Conservation (phyloP, 495 filamentous ascomycete species). For the Xylaria telfairii region DNA sequence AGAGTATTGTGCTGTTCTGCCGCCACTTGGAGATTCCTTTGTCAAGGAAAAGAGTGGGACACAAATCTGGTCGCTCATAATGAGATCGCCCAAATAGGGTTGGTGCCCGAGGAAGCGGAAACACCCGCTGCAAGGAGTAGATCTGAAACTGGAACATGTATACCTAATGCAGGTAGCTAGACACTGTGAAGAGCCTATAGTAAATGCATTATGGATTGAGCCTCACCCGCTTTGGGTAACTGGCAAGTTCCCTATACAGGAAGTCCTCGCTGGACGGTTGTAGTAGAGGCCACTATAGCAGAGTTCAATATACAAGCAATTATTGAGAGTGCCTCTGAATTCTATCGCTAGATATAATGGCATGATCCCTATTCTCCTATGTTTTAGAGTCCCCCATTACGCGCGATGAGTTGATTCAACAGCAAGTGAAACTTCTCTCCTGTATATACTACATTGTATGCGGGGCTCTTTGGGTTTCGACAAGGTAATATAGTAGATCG, state of each 20-base stretch:
- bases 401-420: background rate
- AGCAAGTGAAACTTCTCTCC: background rate
- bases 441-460: background rate
- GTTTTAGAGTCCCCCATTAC: background rate
- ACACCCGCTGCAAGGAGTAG: background rate
- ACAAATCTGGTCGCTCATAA: background rate
- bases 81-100: background rate
- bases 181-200: background rate
- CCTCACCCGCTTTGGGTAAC: background rate
- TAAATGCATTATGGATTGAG: background rate
- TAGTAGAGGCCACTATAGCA: background rate
- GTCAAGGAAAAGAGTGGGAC: background rate
- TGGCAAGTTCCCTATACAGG: background rate
- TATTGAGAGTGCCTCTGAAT: background rate
- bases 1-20: background rate
- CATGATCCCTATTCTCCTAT: background rate
- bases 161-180: background rate
- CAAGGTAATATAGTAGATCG: background rate
- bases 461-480: background rate
- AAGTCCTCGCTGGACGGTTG: background rate
- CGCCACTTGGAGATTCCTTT: background rate
- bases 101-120: conserved; percentile 1
- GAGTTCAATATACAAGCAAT: background rate
- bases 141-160: background rate
- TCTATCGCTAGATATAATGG: background rate